Base-by-base conservation (phyloP, 176 grass and related monocot genomes). In the Tillandsia leiboldiana region DNA sequence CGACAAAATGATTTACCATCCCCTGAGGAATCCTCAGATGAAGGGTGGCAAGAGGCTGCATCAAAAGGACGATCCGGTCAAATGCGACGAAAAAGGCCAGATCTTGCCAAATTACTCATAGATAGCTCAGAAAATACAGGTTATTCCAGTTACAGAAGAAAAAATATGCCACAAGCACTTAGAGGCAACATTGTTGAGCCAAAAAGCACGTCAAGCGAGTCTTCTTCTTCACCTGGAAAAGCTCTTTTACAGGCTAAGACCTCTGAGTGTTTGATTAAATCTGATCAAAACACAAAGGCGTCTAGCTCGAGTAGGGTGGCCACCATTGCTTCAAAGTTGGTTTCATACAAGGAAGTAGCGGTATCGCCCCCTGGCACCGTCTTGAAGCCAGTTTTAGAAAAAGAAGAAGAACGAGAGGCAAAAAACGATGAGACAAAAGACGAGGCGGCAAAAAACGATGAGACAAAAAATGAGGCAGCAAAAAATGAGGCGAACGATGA, bases 291-390 rank as follows among this genome's bases (percentile, higher is more conserved):
- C 29, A 70, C 64, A 54, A 83, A 80, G 57, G 54, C 56, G 22
- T 52, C 77, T 75, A 71, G 58, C 77, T 70, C 67, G 48, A 76
- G 77, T 53, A 85, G 73, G 71, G 85, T 78, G 9, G 49, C 80
- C 64, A 80, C 63, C 51, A 87, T 90, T 15, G 78, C 90, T 83
- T 99, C 95, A 67, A 94, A 88, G 62, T 75, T 86, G 17, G 65
- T 93, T 63, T 99, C 95, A 57, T 99, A 99, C 84, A 99, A 99
- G 79, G 95, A 99, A 61, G 89, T 99, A 67, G 95, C 95, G 49
- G 72, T 87, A 22, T 94, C 90, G 10, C 87, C 90, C 47, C 95
- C 95, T 57, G 89, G 90, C 64, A 88, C 87, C 26, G 49, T 99
- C 7, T 88, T 90, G 78, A 99, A 88, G 78, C 69, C 87, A 48